Percentiles rank a stretch among this genome's conserved stretches.
Evolutionary conservation across 1,284 basidiomycete species (phyloP).

Genomic region (Cryptococcus sp.): DNA sequence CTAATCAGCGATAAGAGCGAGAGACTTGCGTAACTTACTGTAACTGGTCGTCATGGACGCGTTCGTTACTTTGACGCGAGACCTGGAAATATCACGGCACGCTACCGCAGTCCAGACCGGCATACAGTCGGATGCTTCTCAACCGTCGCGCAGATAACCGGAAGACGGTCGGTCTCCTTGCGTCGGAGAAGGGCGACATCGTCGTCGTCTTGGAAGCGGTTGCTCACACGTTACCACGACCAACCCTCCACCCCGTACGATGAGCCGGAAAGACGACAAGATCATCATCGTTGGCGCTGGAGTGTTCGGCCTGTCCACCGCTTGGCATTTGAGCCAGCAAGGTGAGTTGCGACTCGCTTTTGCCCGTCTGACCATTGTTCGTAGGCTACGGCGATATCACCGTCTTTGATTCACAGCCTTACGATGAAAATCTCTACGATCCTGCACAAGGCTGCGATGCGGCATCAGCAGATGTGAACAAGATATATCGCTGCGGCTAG

Average conservation of each 20-base stretch:
- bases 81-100: too few relatives aligned
- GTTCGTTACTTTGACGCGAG: too few relatives aligned
- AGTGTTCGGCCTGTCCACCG: not conserved
- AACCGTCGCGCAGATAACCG: too few relatives aligned
- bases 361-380: not conserved
- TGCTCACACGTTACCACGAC: too few relatives aligned
- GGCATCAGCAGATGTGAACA: slow-evolving; percentile 34
- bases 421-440: slow-evolving; percentile 23
- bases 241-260: not conserved
- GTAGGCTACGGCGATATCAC: slow-evolving; percentile 31
- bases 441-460: slow-evolving; percentile 29
- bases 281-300: not conserved
- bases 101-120: too few relatives aligned
- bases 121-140: too few relatives aligned
- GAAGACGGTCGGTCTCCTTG: too few relatives aligned
- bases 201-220: too few relatives aligned
- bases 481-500: slow-evolving; percentile 31
- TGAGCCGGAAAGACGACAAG: not conserved
- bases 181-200: too few relatives aligned
- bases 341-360: not conserved
- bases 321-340: not conserved
- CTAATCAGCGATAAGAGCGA: too few relatives aligned
- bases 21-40: too few relatives aligned
- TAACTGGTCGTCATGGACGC: too few relatives aligned
- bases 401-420: slow-evolving; percentile 29